Conservation (phyloP, 805 yeast species). For the Schwanniomyces pseudopolymorphus region DNA sequence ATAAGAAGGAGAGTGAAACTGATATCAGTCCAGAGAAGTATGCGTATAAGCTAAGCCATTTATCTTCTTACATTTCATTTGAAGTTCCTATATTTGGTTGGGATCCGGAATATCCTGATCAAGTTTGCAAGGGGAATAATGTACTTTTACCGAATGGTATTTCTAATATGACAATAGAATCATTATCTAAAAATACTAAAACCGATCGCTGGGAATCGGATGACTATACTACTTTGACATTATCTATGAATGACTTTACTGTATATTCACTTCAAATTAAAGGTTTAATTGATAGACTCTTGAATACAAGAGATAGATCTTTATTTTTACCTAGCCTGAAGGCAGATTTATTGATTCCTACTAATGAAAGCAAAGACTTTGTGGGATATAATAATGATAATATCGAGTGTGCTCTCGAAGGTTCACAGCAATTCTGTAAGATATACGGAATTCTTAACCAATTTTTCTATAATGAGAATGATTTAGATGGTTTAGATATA, state of each 20-base stretch:
- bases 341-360: not conserved
- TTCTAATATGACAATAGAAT: conserved; percentile 20
- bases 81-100: conserved; percentile 29
- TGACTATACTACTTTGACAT: conserved; percentile 32
- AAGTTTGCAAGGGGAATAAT: conserved; percentile 27
- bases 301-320: conserved; percentile 10
- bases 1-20: not conserved
- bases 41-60: conserved; percentile 26
- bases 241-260: conserved; percentile 38
- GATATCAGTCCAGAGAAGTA: conserved; percentile 8
- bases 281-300: conserved; percentile 26
- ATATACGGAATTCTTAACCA: conserved; percentile 18
- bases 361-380: not conserved
- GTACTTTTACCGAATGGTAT: conserved; percentile 38
- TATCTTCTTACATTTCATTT: conserved; percentile 29
- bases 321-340: conserved; percentile 4
- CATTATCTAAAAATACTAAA: conserved; percentile 7
- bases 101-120: conserved; percentile 19
- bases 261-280: conserved; percentile 33
- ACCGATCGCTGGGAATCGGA: conserved; percentile 7
- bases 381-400: conserved; percentile 23
- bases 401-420: conserved; percentile 28
- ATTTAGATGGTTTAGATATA: not conserved
- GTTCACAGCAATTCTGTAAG: conserved; percentile 25
- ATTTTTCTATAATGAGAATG: not conserved